Base-by-base conservation (phyloP, 306 rosid genomes). In the Vachellia pachyceras region DNA sequence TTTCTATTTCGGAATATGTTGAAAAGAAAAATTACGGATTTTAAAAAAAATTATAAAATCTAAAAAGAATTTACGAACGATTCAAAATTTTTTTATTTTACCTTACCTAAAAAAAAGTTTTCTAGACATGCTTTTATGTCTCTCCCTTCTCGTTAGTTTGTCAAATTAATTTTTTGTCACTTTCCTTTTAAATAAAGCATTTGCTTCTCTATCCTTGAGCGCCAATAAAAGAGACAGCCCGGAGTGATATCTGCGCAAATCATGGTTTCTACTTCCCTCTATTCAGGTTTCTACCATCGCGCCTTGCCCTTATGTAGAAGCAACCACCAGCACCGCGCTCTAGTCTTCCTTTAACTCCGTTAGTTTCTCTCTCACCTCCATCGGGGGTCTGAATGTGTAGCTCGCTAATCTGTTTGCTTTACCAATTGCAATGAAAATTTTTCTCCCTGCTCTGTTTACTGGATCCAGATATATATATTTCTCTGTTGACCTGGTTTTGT, bases 321-420 rank as follows among this genome's bases (percentile, higher is more conserved):
- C n/a, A 71, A 45, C 60, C 23, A 1, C 42, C 76, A 7, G n/a
- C 61, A 7, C 42, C 4, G 0, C 46, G 45, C 46, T 35, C 50
- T 33, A 35, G 10, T 72, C 77, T 29, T 33, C 65, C 61, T 29
- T 35, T 72, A 33, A 50, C 40, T 50, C 12, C 10, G 64, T 72
- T 18, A 35, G 77, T 72, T 49, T 49, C 29, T 49, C 18, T 49
- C 45, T 72, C 76, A 33, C 33, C 61, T 46, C 75, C 22, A 14
- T 47, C 36, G 29, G 4, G 3, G 7, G 33, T 50, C 25, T 50
- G 45, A 18, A 49, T 49, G 33, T 47, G 63, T 47, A 9, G 6
- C 6, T 70, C 41, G 6, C 41, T 45, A 1, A 7, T 14, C 46
- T 50, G 10, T 35, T 41, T 72, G 46, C 46, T 49, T 72, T 72